Base-by-base conservation (phyloP, 2,329 filamentous ascomycete species). In the Emericellopsis atlantica region DNA sequence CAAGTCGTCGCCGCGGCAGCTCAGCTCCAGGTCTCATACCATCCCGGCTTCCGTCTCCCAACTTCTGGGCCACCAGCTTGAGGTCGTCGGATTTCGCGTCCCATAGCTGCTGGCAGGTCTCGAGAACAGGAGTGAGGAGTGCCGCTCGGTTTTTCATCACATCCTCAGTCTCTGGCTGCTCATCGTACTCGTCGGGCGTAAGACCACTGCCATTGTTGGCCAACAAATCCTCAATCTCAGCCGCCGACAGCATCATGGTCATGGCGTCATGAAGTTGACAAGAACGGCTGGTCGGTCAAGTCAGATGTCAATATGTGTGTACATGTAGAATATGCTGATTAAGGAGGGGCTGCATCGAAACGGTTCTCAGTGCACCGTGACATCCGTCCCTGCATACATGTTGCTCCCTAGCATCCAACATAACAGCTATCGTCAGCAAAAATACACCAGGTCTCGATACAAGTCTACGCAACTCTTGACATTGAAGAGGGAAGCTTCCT, bases 21-120 rank as follows among this genome's bases (percentile, higher is more conserved):
- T 12, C 9, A 29, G 26, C 9, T 29, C 8, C 18, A 21, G 18
- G 18, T 21, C 8, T 12, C 26, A 29, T 49, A 76, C 73, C 65
- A 51, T 73, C 66, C 50, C 75, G 64, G 46, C 73, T 74, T 5
- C 65, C 70, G 47, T 78, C 67, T 1, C 67, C 75, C 0, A 78
- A 51, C 43, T 67, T 69, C 51, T 76, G 66, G 2, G 69, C 67
- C 32, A 72, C 57, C 2, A 50, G 42, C 40, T 70, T 67, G 14
- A 78, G 55, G 1, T 67, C 59, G 8, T 55, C 47, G 0, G 60
- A 62, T 1, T 57, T 55, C 6, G 65, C 49, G 29, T 59, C 54
- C 56, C 65, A 68, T 4, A 67, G 55, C 15, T 65, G 49, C 37
- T 60, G 55, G 14, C 65, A 63, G 3, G 52, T 51, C 7, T 49